These are phyloP conservation scores for Fomes fomentarius DNA, from an alignment of 1,284 basidiomycete species.

Conservation along the genomic window DNA sequence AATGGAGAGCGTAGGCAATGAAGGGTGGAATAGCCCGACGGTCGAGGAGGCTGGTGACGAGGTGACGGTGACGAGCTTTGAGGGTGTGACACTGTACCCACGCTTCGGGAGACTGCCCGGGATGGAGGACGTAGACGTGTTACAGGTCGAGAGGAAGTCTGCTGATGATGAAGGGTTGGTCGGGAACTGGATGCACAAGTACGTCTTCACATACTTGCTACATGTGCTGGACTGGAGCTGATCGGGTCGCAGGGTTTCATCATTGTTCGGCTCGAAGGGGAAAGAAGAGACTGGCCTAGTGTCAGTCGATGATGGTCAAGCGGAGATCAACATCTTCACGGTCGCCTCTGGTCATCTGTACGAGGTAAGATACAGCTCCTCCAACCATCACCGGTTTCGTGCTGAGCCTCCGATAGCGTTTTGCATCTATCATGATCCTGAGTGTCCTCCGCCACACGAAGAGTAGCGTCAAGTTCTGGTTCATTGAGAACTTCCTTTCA, in stretches of 20 bases:
- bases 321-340: slow-evolving; percentile 98
- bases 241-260: slow-evolving; percentile 48
- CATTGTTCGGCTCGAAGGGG: slow-evolving; percentile 43
- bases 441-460: slow-evolving; percentile 94
- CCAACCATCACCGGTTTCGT: not conserved
- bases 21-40: slow-evolving; percentile 80
- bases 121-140: slow-evolving; percentile 82
- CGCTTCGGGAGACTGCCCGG: slow-evolving; percentile 72
- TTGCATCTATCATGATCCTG: slow-evolving; percentile 97
- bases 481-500: slow-evolving; percentile 98
- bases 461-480: slow-evolving; percentile 98
- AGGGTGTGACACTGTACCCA: slow-evolving; percentile 89
- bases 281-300: slow-evolving; percentile 21
- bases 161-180: slow-evolving; percentile 42
- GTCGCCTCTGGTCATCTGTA: slow-evolving; percentile 96
- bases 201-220: slow-evolving; percentile 22
- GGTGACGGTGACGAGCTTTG: slow-evolving; percentile 84
- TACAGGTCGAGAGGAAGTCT: slow-evolving; percentile 42
- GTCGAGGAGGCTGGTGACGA: slow-evolving; percentile 69
- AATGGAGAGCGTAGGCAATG: slow-evolving; percentile 82
- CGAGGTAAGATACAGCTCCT: slow-evolving; percentile 58
- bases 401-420: slow-evolving; percentile 60
- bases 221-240: not conserved
- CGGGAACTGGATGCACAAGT: slow-evolving; percentile 54
- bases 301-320: slow-evolving; percentile 49